Conservation (phyloP, 306 rosid genomes). For the Castanopsis chinensis region DNA sequence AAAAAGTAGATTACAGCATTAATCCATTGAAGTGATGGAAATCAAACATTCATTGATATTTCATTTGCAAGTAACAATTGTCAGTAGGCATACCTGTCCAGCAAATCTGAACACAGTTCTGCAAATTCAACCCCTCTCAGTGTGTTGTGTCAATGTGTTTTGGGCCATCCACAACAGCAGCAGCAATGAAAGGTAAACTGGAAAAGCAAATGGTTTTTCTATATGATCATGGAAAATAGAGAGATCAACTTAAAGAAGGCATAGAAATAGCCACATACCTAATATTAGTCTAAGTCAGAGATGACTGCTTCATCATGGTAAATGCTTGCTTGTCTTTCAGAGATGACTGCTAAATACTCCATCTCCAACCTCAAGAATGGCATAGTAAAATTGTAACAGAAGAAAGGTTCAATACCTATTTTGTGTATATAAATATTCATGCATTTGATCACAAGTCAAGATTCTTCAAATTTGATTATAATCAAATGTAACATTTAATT, state of each 20-base stretch:
- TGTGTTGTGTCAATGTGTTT: constrained; percentile 92
- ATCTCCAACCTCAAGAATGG: constrained; percentile 97
- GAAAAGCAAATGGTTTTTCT: background rate
- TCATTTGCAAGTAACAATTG: background rate
- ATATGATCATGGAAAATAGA: background rate
- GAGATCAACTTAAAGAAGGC: background rate
- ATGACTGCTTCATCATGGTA: constrained; percentile 70
- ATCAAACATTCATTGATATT: no score
- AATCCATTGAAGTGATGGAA: background rate
- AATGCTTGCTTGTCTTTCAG: constrained; percentile 92
- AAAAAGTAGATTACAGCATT: background rate
- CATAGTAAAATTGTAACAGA: background rate
- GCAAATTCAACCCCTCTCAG: constrained; percentile 82
- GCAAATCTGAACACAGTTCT: constrained; percentile 86
- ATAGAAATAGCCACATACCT: constrained; percentile 37
- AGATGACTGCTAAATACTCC: constrained; percentile 95
- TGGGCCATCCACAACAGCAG: constrained; percentile 82
- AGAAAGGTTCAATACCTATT: no score
- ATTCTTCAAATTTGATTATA: no score
- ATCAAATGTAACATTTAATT: no score
- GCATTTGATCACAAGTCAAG: no score
- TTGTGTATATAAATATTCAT: no score
- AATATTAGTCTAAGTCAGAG: constrained; percentile 83
- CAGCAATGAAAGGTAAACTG: constrained; percentile 95
- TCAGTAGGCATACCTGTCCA: constrained; percentile 59